Conservation (phyloP, 1,284 basidiomycete genomes). For the Apiotrichum veenhuisii region DNA sequence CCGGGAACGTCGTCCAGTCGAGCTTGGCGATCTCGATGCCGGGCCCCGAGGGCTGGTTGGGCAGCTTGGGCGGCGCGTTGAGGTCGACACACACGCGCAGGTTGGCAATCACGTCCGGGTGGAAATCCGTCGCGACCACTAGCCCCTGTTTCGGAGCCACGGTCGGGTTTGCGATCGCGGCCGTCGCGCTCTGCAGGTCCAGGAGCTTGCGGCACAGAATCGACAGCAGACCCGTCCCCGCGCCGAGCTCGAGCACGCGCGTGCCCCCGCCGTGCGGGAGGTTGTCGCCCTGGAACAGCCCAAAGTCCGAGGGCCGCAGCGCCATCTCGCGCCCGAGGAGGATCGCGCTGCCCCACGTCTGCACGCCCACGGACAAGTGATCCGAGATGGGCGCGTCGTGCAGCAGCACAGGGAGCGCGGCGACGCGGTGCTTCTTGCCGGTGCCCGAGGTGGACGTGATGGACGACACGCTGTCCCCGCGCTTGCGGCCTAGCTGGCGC, state of each 20-base stretch:
- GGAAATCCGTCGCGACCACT: constrained; percentile 74
- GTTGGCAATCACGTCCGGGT: constrained; percentile 69
- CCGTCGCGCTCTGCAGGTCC: constrained; percentile 41
- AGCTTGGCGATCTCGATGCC: constrained; percentile 55
- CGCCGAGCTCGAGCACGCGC: constrained; percentile 75
- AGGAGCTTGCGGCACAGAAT: constrained; percentile 62
- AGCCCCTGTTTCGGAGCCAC: constrained; percentile 20
- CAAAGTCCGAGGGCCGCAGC: constrained; percentile 54
- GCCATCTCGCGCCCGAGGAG: constrained; percentile 74
- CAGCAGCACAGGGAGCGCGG: constrained; percentile 54
- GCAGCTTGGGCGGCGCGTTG: constrained; percentile 55
- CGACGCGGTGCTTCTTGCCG: constrained; percentile 11
- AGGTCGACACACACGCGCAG: constrained; percentile 62
- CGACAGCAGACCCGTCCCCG: constrained; percentile 77
- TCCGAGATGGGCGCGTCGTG: constrained; percentile 73
- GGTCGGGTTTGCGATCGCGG: background rate
- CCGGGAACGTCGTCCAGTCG: constrained; percentile 65
- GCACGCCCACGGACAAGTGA: constrained; percentile 73
- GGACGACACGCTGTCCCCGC: background rate
- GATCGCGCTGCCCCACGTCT: constrained; percentile 86
- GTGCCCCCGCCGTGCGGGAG: constrained; percentile 36
- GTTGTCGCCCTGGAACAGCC: constrained; percentile 22
- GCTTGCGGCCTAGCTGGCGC: constrained; percentile 2
- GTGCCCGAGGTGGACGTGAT: background rate
- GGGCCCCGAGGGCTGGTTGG: constrained; percentile 5